Conservation (phyloP, 2,329 filamentous ascomycete species). For the Pseudopyrenochaeta lycopersici region DNA sequence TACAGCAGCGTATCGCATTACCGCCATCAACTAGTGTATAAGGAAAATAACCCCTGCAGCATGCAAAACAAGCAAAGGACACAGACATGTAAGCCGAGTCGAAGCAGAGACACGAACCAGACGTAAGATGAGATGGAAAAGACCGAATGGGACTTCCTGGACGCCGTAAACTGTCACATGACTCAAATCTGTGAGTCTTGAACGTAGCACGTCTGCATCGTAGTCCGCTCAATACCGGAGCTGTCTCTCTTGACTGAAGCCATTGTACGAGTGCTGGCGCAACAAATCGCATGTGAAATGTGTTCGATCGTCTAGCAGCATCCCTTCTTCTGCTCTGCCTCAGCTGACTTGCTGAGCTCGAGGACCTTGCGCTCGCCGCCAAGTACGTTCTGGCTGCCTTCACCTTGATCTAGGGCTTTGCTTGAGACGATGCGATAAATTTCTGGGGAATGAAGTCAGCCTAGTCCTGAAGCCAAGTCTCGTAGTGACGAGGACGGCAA, state of each 20-base stretch:
- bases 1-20: slow-evolving; percentile 45
- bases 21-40: slow-evolving; percentile 27
- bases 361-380: slow-evolving; percentile 77
- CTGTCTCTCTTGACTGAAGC: slow-evolving; percentile 3
- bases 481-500: background rate
- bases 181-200: slow-evolving; percentile 35
- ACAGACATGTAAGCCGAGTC: slow-evolving; percentile 36
- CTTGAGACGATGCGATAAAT: slow-evolving; percentile 99
- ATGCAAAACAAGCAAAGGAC: slow-evolving; percentile 44
- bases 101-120: slow-evolving; percentile 39
- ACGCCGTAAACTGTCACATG: slow-evolving; percentile 48
- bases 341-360: slow-evolving; percentile 84
- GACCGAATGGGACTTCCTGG: slow-evolving; percentile 40
- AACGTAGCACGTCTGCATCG: slow-evolving; percentile 22
- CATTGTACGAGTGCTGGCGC: slow-evolving; percentile 19
- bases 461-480: background rate
- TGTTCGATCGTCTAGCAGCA: slow-evolving; percentile 70
- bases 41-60: slow-evolving; percentile 32
- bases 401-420: slow-evolving; percentile 93
- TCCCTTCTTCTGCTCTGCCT: slow-evolving; percentile 79
- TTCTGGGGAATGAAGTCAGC: slow-evolving; percentile 65
- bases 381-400: slow-evolving; percentile 80
- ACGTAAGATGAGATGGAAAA: slow-evolving; percentile 37
- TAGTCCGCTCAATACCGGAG: slow-evolving; percentile 10
- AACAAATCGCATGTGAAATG: slow-evolving; percentile 23